A percentile compares a stretch with the other conserved stretches of the same genome.
These are phyloP conservation scores for Didymella glomerata DNA, from an alignment of 2,329 filamentous ascomycete species.

Conservation along the genomic window DNA sequence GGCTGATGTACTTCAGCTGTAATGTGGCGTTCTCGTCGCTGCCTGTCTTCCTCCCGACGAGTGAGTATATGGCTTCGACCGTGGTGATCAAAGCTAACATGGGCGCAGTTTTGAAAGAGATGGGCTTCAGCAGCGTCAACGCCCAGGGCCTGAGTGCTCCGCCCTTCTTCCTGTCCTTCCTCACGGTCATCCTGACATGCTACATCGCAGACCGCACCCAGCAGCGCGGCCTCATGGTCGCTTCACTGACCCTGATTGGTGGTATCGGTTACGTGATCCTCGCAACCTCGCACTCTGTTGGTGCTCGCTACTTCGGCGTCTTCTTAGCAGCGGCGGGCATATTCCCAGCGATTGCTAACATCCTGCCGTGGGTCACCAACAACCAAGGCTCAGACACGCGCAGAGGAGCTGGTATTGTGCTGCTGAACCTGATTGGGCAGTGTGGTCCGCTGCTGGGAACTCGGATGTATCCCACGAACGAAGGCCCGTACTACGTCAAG, in stretches of 20 bases:
- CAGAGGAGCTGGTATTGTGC: slow-evolving; percentile 70
- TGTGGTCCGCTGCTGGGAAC: slow-evolving; percentile 50
- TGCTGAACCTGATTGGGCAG: slow-evolving; percentile 73
- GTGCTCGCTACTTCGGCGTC: slow-evolving; percentile 61
- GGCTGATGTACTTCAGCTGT: slow-evolving; percentile 50
- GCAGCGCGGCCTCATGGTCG: slow-evolving; percentile 70
- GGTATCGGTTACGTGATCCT: slow-evolving; percentile 72
- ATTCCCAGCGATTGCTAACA: slow-evolving; percentile 73
- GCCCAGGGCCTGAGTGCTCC: slow-evolving; percentile 77
- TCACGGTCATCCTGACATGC: slow-evolving; percentile 68
- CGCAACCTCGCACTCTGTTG: slow-evolving; percentile 62
- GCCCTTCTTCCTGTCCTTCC: slow-evolving; percentile 73
- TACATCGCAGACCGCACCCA: slow-evolving; percentile 71
- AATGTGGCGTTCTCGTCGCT: slow-evolving; percentile 63
- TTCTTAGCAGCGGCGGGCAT: slow-evolving; percentile 68
- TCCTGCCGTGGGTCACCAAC: slow-evolving; percentile 74
- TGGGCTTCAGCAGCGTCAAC: slow-evolving; percentile 72
- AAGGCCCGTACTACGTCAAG: slow-evolving; percentile 47
- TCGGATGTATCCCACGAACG: slow-evolving; percentile 44
- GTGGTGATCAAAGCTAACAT: neutral
- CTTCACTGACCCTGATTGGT: slow-evolving; percentile 64
- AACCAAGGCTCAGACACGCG: slow-evolving; percentile 75
- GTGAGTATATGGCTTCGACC: slow-evolving; percentile 1
- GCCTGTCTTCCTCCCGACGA: slow-evolving; percentile 56
- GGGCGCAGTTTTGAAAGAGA: slow-evolving; percentile 53